A percentile compares a stretch with the other conserved stretches of the same genome.
phyloP scores from a whole-genome alignment of 208 protist species.

The Leishmania amazonensis region DNA sequence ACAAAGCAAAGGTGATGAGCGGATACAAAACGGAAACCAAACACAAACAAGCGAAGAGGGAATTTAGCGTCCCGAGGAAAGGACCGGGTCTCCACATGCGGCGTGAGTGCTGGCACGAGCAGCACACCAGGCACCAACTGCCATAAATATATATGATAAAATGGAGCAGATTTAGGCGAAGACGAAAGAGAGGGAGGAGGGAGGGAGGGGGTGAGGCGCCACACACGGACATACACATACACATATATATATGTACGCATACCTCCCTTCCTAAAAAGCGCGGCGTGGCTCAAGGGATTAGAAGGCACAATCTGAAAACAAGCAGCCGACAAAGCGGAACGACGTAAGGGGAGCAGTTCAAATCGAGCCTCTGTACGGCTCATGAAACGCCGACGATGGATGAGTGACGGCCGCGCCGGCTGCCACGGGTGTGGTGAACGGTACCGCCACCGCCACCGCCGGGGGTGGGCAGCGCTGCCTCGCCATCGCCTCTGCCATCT shows the following conservation, averaged over 20 bases:
- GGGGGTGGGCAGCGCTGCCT: conserved; percentile 12
- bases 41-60: neutral
- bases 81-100: neutral
- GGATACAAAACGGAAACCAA: neutral
- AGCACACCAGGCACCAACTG: no score
- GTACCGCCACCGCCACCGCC: neutral
- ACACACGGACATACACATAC: no score
- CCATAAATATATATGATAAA: neutral
- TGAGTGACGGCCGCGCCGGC: neutral
- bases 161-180: neutral
- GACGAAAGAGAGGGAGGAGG: neutral
- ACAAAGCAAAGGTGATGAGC: neutral
- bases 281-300: neutral
- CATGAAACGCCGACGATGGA: neutral
- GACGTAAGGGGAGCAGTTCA: neutral
- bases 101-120: neutral
- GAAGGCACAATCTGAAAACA: neutral
- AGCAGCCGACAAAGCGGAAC: neutral
- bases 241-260: neutral
- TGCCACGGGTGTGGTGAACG: neutral
- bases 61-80: neutral
- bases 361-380: conserved; percentile 4
- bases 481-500: conserved; percentile 21
- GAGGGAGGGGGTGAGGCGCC: neutral
- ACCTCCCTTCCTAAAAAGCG: neutral